phyloP scores from a whole-genome alignment of 176 grass and related monocot genomes.

The Bonia amplexicaulis region DNA sequence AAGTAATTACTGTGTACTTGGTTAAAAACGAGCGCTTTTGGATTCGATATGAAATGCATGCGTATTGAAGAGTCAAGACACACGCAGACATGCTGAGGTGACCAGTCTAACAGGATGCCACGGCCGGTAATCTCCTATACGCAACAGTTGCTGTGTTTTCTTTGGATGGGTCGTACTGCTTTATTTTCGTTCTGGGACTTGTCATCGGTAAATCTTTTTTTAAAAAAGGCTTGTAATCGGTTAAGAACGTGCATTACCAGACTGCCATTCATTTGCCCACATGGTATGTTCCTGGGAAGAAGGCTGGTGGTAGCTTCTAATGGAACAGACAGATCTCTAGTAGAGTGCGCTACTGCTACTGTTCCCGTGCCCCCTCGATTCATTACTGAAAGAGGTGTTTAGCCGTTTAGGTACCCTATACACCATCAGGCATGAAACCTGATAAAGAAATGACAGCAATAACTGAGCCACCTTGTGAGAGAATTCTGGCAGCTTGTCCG shows the following conservation, averaged over 20 bases:
- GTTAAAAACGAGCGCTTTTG: too few species aligned
- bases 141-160: neutral
- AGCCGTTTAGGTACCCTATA: constrained; percentile 16
- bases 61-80: neutral
- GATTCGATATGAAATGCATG: too few species aligned
- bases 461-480: neutral
- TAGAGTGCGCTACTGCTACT: neutral
- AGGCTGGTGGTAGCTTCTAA: neutral
- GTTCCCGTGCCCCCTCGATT: neutral
- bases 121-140: neutral
- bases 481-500: neutral
- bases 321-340: neutral
- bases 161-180: neutral
- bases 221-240: neutral
- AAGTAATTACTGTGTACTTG: neutral
- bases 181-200: neutral
- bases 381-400: neutral
- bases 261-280: neutral
- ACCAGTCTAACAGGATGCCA: neutral
- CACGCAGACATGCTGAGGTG: neutral
- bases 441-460: constrained; percentile 27
- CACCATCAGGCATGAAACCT: neutral
- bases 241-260: neutral
- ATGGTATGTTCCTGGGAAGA: neutral
- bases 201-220: too few species aligned